Conservation (phyloP, 495 filamentous ascomycete genomes). For the Hypoxylon fuscum region DNA sequence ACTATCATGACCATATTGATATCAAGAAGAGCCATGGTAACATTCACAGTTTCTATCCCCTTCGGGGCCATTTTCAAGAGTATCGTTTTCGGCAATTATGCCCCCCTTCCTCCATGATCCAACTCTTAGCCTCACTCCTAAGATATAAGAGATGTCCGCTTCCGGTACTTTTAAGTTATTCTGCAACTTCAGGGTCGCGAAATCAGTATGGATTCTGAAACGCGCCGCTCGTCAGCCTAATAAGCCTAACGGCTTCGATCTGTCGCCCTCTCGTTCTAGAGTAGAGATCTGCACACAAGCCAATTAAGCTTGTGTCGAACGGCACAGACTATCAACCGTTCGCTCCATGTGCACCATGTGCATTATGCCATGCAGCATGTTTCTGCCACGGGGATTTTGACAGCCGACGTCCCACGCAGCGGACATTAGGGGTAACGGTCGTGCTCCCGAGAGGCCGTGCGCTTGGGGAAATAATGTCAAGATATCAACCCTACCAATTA, state of each 20-base stretch:
- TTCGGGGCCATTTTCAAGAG: too few relatives aligned
- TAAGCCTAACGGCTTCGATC: slow-evolving; percentile 13
- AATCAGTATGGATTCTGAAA: slow-evolving; percentile 25
- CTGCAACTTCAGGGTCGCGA: not conserved
- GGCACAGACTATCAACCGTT: not conserved
- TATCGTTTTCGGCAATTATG: too few relatives aligned
- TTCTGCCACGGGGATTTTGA: not conserved
- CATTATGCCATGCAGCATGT: not conserved
- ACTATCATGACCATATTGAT: too few relatives aligned
- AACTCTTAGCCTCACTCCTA: too few relatives aligned
- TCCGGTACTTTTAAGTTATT: slow-evolving; percentile 7
- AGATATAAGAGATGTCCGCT: not conserved
- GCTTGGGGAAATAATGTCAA: slow-evolving; percentile 7
- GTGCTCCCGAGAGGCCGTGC: slow-evolving; percentile 17
- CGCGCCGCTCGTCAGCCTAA: slow-evolving; percentile 1
- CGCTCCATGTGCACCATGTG: slow-evolving; percentile 8
- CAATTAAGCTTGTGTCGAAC: not conserved
- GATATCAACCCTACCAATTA: slow-evolving; percentile 13
- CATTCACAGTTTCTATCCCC: too few relatives aligned
- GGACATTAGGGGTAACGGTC: slow-evolving; percentile 31
- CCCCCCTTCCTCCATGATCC: too few relatives aligned
- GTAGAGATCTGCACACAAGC: slow-evolving; percentile 2
- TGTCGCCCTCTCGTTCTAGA: slow-evolving; percentile 2
- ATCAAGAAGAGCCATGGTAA: too few relatives aligned
- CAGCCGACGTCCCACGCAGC: slow-evolving; percentile 13